These are phyloP conservation scores for Aspergillus biplanus DNA, from an alignment of 495 filamentous ascomycete genomes.

Conservation along the genomic window DNA sequence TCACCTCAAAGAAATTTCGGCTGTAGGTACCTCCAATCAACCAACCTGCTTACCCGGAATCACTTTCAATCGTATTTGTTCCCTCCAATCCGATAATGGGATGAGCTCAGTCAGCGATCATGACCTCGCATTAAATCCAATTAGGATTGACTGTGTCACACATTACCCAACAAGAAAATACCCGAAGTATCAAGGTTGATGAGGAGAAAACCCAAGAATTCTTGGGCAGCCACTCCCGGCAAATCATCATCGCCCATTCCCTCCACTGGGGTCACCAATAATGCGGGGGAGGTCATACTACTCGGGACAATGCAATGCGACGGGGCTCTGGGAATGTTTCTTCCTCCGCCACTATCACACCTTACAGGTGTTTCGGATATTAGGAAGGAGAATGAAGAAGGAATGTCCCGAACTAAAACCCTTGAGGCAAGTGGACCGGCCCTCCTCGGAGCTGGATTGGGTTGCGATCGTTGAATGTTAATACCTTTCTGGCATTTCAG, in stretches of 20 bases:
- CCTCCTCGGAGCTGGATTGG: background rate
- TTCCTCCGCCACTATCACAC: background rate
- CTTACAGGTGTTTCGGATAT: background rate
- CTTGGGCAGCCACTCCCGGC: background rate
- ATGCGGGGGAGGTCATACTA: background rate
- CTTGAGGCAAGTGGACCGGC: background rate
- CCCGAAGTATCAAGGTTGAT: background rate
- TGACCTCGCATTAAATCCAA: background rate
- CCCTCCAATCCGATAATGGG: background rate
- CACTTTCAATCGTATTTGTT: background rate
- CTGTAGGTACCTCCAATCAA: background rate
- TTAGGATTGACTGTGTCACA: background rate
- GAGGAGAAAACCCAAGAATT: background rate
- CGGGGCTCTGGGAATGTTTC: constrained; percentile 1
- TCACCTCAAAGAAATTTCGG: no score
- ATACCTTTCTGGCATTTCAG: background rate
- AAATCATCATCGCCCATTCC: background rate
- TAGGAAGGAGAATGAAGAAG: background rate
- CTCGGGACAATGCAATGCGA: background rate
- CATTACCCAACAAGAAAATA: background rate
- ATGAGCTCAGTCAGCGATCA: background rate
- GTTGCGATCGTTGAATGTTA: constrained; percentile 4
- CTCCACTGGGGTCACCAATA: background rate
- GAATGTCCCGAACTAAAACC: constrained; percentile 11
- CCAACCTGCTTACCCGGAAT: background rate